A percentile compares a stretch with the other conserved stretches of the same genome.
These are phyloP conservation scores for Trichoderma sp. DNA, from an alignment of 2,329 filamentous ascomycete genomes.

Conservation along the genomic window DNA sequence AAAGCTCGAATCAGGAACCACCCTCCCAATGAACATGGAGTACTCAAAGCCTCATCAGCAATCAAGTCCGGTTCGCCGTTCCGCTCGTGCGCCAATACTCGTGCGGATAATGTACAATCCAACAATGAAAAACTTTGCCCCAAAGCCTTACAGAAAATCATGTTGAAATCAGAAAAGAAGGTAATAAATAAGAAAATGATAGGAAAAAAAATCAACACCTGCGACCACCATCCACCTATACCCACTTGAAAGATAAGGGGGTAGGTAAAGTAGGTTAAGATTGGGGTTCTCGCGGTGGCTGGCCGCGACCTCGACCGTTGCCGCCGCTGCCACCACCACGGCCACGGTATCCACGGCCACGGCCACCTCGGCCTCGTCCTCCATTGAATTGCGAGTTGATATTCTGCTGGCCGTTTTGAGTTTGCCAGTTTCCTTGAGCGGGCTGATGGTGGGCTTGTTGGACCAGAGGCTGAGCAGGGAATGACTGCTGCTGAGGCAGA, in stretches of 20 bases:
- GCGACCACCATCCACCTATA: conserved; percentile 26
- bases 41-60: conserved; percentile 30
- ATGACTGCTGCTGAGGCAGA: conserved; percentile 28
- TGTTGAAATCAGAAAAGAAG: conserved; percentile 26
- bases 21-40: conserved; percentile 22
- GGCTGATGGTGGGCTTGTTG: conserved; percentile 24
- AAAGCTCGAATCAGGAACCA: conserved; percentile 11
- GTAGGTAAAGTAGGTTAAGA: conserved; percentile 28
- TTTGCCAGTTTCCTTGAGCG: conserved; percentile 43
- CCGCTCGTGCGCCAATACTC: conserved; percentile 37
- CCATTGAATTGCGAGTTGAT: conserved; percentile 34
- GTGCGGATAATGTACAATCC: conserved; percentile 45
- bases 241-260: conserved; percentile 22
- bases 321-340: conserved; percentile 33
- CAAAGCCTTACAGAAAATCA: conserved; percentile 30
- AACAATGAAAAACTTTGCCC: conserved; percentile 33
- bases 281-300: conserved; percentile 34
- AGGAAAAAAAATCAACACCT: conserved; percentile 19
- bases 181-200: neutral
- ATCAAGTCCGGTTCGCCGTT: conserved; percentile 34
- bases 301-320: conserved; percentile 37
- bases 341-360: conserved; percentile 40
- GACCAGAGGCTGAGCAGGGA: conserved; percentile 19
- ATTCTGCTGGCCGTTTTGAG: conserved; percentile 39
- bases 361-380: conserved; percentile 39